phyloP scores from a whole-genome alignment of 257 asterid genomes.

The Nicotiana attenuata region DNA sequence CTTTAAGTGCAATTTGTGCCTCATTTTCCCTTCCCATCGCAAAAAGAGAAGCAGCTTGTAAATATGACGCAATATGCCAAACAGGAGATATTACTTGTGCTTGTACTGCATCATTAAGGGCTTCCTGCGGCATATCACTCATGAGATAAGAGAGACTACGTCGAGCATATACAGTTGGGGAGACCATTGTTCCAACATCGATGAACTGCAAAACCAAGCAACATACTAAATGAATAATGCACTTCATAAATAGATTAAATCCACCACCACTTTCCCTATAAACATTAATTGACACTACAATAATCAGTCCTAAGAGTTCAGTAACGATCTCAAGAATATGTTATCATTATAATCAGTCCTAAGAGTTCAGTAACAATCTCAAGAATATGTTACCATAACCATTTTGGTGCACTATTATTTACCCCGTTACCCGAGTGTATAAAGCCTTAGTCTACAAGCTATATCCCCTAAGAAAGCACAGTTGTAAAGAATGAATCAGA shows the following conservation, averaged over 20 bases:
- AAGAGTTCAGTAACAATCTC: not conserved
- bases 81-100: conserved; percentile 72
- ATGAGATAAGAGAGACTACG: conserved; percentile 62
- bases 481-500: not conserved
- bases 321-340: not conserved
- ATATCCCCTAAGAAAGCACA: not conserved
- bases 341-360: not conserved
- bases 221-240: not conserved
- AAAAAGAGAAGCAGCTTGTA: conserved; percentile 82
- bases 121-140: conserved; percentile 72
- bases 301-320: not conserved
- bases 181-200: conserved; percentile 40
- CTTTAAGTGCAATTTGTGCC: conserved; percentile 75
- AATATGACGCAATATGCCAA: conserved; percentile 79
- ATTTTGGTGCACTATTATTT: not conserved
- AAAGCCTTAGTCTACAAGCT: not conserved
- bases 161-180: conserved; percentile 45
- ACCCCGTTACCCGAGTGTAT: not conserved
- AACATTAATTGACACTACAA: not conserved
- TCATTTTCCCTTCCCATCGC: conserved; percentile 75
- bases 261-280: not conserved
- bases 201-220: conserved; percentile 27
- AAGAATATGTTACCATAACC: not conserved
- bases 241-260: not conserved
- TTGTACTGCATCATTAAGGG: conserved; percentile 83